phyloP scores from a whole-genome alignment of 2,329 filamentous ascomycete species.

The Colletotrichum sidae region DNA sequence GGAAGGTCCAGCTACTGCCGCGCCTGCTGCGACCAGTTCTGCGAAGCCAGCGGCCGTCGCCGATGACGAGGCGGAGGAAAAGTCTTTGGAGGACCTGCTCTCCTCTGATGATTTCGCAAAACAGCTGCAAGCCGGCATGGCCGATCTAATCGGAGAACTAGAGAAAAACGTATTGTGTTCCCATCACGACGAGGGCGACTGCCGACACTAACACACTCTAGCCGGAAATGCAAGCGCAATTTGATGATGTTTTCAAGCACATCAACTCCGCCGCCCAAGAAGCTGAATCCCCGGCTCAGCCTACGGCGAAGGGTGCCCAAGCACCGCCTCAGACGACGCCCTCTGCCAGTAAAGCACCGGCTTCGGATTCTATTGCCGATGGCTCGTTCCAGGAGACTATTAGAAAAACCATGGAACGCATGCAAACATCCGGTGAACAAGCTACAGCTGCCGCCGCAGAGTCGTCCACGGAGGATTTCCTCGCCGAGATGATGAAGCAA shows the following conservation, averaged over 20 bases:
- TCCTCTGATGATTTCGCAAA: conserved; percentile 85
- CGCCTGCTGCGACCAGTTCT: conserved; percentile 38
- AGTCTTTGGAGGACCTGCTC: conserved; percentile 54
- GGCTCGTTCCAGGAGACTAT: conserved; percentile 93
- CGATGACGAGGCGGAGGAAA: conserved; percentile 41
- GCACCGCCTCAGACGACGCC: conserved; percentile 42
- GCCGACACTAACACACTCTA: conserved; percentile 42
- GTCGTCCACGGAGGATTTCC: conserved; percentile 78
- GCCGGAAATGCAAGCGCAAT: conserved; percentile 82
- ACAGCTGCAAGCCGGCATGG: conserved; percentile 92
- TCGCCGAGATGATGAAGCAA: conserved; percentile 93
- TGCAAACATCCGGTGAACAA: conserved; percentile 89
- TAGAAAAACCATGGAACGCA: conserved; percentile 92
- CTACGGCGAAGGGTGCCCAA: conserved; percentile 40
- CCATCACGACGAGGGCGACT: neutral
- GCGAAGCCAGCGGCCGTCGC: conserved; percentile 40
- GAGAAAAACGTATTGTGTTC: conserved; percentile 54
- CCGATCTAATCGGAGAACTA: conserved; percentile 79
- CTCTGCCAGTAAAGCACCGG: conserved; percentile 25
- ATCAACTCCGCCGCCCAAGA: conserved; percentile 65
- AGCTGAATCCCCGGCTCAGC: conserved; percentile 34
- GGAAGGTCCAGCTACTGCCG: neutral
- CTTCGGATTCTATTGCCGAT: conserved; percentile 58
- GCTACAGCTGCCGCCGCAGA: conserved; percentile 82
- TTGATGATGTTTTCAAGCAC: conserved; percentile 82